Conservation (phyloP, 495 filamentous ascomycete genomes). For the Trichocladium antarcticum region DNA sequence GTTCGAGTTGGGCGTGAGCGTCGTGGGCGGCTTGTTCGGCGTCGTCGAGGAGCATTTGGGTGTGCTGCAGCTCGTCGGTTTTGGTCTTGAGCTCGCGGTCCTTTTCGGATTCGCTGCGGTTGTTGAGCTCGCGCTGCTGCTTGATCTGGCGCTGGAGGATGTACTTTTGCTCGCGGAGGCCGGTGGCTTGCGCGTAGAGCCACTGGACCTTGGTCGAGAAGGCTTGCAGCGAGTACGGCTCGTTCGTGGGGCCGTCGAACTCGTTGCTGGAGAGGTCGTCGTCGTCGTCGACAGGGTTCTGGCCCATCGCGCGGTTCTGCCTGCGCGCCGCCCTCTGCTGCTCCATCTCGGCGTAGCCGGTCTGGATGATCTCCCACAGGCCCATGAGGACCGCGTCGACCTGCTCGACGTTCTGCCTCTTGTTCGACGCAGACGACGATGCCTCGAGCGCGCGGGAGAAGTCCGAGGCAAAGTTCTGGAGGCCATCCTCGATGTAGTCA, state of each 20-base stretch:
- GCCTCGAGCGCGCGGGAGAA: slow-evolving; percentile 23
- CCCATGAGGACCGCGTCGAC: slow-evolving; percentile 50
- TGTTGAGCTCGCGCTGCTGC: slow-evolving; percentile 82
- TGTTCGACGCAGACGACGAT: slow-evolving; percentile 16
- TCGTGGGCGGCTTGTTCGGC: slow-evolving; percentile 39
- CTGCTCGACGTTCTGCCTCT: slow-evolving; percentile 38
- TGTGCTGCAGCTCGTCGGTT: slow-evolving; percentile 44
- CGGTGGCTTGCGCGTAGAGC: slow-evolving; percentile 51
- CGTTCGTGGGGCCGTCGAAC: slow-evolving; percentile 35
- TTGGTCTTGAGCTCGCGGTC: slow-evolving; percentile 42
- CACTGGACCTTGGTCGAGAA: slow-evolving; percentile 70
- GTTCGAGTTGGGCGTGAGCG: slow-evolving; percentile 35
- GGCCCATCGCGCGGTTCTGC: slow-evolving; percentile 32
- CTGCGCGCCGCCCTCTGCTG: slow-evolving; percentile 42
- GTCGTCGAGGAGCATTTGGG: slow-evolving; percentile 38
- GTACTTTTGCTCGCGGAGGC: slow-evolving; percentile 71
- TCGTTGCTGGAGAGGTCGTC: slow-evolving; percentile 42
- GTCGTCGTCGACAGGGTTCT: slow-evolving; percentile 34
- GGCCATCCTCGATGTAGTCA: slow-evolving; percentile 29
- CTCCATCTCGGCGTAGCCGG: slow-evolving; percentile 49
- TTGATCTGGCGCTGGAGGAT: slow-evolving; percentile 81
- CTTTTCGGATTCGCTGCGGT: slow-evolving; percentile 49
- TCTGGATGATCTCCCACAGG: slow-evolving; percentile 63
- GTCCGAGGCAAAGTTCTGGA: slow-evolving; percentile 26
- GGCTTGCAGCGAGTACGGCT: slow-evolving; percentile 53